Base-by-base conservation (phyloP, 2,329 filamentous ascomycete genomes). In the Ophiocordyceps unilateralis region DNA sequence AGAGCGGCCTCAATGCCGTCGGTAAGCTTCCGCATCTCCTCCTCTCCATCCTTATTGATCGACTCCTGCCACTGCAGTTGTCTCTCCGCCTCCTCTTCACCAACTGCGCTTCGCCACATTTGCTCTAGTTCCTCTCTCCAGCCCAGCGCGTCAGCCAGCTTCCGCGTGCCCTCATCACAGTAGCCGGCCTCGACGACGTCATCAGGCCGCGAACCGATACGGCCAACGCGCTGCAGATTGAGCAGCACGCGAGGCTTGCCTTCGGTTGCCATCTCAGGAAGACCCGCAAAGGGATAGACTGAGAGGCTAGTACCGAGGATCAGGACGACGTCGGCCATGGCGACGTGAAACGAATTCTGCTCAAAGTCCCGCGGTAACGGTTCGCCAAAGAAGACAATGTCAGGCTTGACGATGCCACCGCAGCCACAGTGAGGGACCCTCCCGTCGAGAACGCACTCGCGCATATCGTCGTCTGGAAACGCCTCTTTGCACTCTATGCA, bases 351-450 rank as follows among this genome's bases (percentile, higher is more conserved):
- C 9, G 56, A 51, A 22, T 62, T 57, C 20, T 58, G 48, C 1
- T 55, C 51, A 44, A 67, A 67, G 0, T 49, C 47, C 34, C 54
- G 51, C 0, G 64, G 64, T 3, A 88, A 62, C 1, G 72, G 60
- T 57, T 88, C 87, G 41, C 87, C 87, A 52, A 94, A 95, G 63
- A 95, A 95, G 28, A 93, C 86, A 55, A 95, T 94, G 53, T 94
- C 85, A 0, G 88, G 88, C 63, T 95, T 95, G 32, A 95, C 85
- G 2, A 91, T 65, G 0, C 88, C 88, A 30, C 72, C 66, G 57
- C 89, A 96, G 19, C 64, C 57, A 57, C 89, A 96, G 46, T 65
- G 68, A 0, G 89, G 85, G 0, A 93, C 81, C 22, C 76, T 67
- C 21, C 76, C 81, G 30, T 66, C 67, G 3, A 69, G 62, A 20